Percentiles rank a stretch among this genome's conserved stretches.
These are phyloP conservation scores for Phytophthora agathidicida DNA, from an alignment of 352 stramenopile genomes.

Conservation along the genomic window DNA sequence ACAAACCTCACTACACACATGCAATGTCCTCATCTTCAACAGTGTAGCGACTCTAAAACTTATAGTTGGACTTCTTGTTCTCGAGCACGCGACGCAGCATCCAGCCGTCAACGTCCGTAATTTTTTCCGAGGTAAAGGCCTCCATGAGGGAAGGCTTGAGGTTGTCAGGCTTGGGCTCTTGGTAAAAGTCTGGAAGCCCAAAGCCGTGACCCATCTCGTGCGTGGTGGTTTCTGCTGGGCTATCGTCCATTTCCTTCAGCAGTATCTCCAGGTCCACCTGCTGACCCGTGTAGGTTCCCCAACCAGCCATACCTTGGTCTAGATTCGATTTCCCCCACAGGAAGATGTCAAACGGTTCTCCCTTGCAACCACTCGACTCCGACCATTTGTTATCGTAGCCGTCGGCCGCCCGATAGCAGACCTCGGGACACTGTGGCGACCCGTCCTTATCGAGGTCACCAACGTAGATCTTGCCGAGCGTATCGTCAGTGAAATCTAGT, in stretches of 20 bases:
- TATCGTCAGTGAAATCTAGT: conserved; percentile 42
- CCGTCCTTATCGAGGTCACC: conserved; percentile 31
- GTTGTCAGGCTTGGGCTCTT: conserved; percentile 16
- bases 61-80: conserved; percentile 23
- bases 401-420: conserved; percentile 29
- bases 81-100: conserved; percentile 36
- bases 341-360: conserved; percentile 41
- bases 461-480: conserved; percentile 34
- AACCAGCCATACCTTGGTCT: conserved; percentile 22
- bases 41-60: conserved; percentile 15
- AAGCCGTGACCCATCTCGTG: conserved; percentile 45
- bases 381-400: not conserved
- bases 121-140: conserved; percentile 7
- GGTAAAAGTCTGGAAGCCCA: conserved; percentile 21
- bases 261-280: conserved; percentile 36
- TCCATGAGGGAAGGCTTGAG: conserved; percentile 22
- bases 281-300: conserved; percentile 11
- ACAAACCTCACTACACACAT: not conserved
- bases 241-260: conserved; percentile 26
- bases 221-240: conserved; percentile 28
- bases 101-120: conserved; percentile 30
- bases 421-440: conserved; percentile 22
- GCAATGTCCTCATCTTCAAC: not conserved
- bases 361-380: conserved; percentile 33
- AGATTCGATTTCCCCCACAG: conserved; percentile 44